These are phyloP conservation scores for Obba rivulosa DNA, from an alignment of 768 basidiomycete genomes.

Conservation along the genomic window DNA sequence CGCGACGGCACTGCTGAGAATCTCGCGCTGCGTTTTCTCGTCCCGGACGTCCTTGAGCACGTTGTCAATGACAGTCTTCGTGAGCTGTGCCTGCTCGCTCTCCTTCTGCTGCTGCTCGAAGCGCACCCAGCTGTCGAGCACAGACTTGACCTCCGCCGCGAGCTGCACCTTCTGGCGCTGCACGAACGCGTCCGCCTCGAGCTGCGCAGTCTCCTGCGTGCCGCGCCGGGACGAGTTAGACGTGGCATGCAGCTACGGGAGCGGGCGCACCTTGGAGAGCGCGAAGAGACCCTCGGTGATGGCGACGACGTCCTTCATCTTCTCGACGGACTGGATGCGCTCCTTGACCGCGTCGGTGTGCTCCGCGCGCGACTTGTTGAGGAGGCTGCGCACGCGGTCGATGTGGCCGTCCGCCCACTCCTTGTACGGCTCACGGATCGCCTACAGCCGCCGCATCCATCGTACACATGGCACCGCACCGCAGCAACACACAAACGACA, in stretches of 20 bases:
- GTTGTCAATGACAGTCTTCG: slow-evolving; percentile 82
- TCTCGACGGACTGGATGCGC: slow-evolving; percentile 85
- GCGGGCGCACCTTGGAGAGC: slow-evolving; percentile 71
- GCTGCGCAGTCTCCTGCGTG: slow-evolving; percentile 78
- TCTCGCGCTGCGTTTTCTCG: slow-evolving; percentile 84
- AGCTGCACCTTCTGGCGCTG: slow-evolving; percentile 86
- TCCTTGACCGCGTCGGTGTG: slow-evolving; percentile 93
- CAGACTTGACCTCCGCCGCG: slow-evolving; percentile 85
- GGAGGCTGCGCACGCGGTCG: slow-evolving; percentile 73
- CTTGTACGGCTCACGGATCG: slow-evolving; percentile 80
- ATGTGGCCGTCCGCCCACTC: slow-evolving; percentile 92
- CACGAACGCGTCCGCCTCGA: slow-evolving; percentile 87
- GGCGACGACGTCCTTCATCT: slow-evolving; percentile 94
- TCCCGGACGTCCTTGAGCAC: slow-evolving; percentile 80
- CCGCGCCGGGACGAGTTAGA: background rate
- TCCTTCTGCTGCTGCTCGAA: slow-evolving; percentile 97
- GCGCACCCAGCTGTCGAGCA: slow-evolving; percentile 97
- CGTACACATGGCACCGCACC: background rate
- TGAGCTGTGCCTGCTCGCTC: slow-evolving; percentile 90
- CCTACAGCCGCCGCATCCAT: slow-evolving; percentile 32
- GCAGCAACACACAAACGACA: background rate
- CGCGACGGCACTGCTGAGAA: slow-evolving; percentile 69
- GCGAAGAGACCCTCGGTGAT: slow-evolving; percentile 88
- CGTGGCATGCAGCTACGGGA: background rate
- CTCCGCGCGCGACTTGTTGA: slow-evolving; percentile 75